These are phyloP conservation scores for Tetrapisispora pingtungensis DNA, from an alignment of 805 yeast species.

Conservation along the genomic window DNA sequence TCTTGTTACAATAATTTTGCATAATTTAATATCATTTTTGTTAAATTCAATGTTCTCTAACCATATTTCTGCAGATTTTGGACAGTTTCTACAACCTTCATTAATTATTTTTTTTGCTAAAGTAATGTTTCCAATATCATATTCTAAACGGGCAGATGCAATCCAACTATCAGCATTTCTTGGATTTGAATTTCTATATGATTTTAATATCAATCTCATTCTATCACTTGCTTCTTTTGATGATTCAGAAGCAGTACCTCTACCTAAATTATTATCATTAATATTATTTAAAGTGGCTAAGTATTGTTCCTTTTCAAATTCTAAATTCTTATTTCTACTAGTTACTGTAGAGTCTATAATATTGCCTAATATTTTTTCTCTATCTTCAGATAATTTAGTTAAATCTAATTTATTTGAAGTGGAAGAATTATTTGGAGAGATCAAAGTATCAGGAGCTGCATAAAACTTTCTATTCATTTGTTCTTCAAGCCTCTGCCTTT, in stretches of 20 bases:
- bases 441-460: slow-evolving; percentile 69
- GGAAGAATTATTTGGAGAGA: slow-evolving; percentile 49
- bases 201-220: slow-evolving; percentile 50
- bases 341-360: slow-evolving; percentile 37
- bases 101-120: slow-evolving; percentile 52
- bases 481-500: slow-evolving; percentile 53
- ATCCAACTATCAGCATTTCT: slow-evolving; percentile 72
- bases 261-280: neutral
- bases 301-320: slow-evolving; percentile 31
- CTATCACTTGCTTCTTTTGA: slow-evolving; percentile 28
- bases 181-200: slow-evolving; percentile 66
- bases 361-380: slow-evolving; percentile 47
- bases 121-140: slow-evolving; percentile 43
- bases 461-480: slow-evolving; percentile 61
- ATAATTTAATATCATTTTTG: slow-evolving; percentile 30
- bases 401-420: slow-evolving; percentile 35
- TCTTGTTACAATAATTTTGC: slow-evolving; percentile 52
- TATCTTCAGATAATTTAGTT: slow-evolving; percentile 49
- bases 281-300: slow-evolving; percentile 31
- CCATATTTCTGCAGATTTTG: slow-evolving; percentile 69
- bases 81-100: slow-evolving; percentile 68
- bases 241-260: neutral
- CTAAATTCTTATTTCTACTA: slow-evolving; percentile 5
- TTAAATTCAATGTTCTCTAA: slow-evolving; percentile 64
- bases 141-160: slow-evolving; percentile 73